A percentile compares a stretch with the other conserved stretches of the same genome.
Evolutionary conservation across 805 yeast genomes (phyloP).

Genomic region (Suhomyces prunicola): DNA sequence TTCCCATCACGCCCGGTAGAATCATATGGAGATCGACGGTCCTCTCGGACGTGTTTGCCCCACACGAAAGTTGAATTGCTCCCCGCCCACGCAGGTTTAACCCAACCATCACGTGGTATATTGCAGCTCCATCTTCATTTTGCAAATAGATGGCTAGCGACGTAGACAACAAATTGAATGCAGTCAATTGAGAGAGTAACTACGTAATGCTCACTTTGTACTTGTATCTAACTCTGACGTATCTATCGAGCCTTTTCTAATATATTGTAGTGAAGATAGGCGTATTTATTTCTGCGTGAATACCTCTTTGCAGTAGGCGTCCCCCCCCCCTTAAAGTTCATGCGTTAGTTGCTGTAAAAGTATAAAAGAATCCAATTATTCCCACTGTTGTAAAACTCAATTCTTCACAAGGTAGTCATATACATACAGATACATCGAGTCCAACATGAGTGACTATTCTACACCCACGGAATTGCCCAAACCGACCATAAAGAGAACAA

Average conservation of each 20-base stretch:
- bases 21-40: background rate
- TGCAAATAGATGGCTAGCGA: background rate
- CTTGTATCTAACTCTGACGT: background rate
- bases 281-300: background rate
- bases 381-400: background rate
- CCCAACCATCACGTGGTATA: background rate
- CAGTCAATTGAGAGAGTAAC: background rate
- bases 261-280: background rate
- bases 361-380: background rate
- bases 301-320: background rate
- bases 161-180: background rate
- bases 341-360: background rate
- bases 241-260: background rate
- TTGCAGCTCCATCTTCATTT: background rate
- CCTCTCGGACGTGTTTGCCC: background rate
- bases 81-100: background rate
- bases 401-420: background rate
- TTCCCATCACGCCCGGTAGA: background rate
- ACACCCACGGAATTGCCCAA: constrained; percentile 38
- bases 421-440: background rate
- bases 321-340: constrained; percentile 1
- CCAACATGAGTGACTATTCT: constrained; percentile 33
- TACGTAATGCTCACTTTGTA: background rate
- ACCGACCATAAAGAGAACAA: constrained; percentile 62
- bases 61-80: background rate